Evolutionary conservation across 306 rosid genomes (phyloP), one percentile per base, ranked within the genome.

Genomic region (Albizia julibrissin): DNA sequence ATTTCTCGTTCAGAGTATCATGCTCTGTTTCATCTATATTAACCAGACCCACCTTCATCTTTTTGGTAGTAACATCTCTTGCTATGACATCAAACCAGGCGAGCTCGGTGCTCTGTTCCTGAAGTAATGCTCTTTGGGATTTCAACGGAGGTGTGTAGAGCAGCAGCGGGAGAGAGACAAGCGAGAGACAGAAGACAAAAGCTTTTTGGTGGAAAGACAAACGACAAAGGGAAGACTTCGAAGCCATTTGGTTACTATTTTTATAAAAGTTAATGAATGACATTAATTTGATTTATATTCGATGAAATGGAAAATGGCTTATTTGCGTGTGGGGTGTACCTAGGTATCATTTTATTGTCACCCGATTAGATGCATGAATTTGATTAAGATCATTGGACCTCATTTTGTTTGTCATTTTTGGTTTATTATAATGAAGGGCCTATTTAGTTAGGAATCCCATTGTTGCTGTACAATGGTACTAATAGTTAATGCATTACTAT

Each of bases 31-130:
- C 26, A 10, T 78, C 80, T 2, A 91, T 18, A 12, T 91, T 91
- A 81, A 94, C 90, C 10, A 94, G 59, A 52, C 94, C 94, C 2
- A 89, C 79, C 87, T 80, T 92, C 4, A 89, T 81, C 19, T 85
- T 85, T 10, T 16, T 77, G 27, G 67, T 66, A 0, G 73, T 26
- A 3, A 80, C 27, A 10, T 65, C 76, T 73, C 85, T 66, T 24
- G 78, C 83, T 67, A 91, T 77, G 78, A 79, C 24, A 15, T 83
- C 75, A 74, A 88, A 82, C 91, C 90, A 84, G n/a, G 56, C 29
- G 9, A 85, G 69, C 52, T 27, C 47, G 56, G 79, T 34, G 52
- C 39, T 46, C 1, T 73, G 61, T 21, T 9, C 74, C 3, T 69
- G 8, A 61, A 24, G 8, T 6, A 9, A 58, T 42, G 19, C 50